phyloP scores from a whole-genome alignment of 345 rosid species.

The Salix caprea region DNA sequence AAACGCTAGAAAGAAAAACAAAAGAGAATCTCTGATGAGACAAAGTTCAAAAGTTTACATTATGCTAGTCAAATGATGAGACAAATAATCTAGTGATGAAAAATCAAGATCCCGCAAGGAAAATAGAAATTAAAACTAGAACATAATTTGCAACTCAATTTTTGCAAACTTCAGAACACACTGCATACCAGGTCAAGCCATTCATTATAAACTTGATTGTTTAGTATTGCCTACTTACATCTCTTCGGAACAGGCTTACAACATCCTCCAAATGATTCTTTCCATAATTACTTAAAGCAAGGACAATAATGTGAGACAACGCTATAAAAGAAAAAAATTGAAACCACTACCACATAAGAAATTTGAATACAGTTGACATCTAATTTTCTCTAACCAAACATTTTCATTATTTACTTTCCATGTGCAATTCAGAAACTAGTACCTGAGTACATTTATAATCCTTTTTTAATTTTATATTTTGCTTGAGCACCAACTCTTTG shows the following conservation, averaged over 20 bases:
- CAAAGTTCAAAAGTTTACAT: neutral
- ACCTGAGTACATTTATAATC: neutral
- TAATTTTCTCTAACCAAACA: neutral
- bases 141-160: neutral
- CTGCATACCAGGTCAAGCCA: neutral
- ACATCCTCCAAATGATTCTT: neutral
- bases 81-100: neutral
- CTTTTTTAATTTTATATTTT: neutral
- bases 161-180: neutral
- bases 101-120: neutral
- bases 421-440: neutral
- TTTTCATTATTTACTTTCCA: neutral
- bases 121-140: neutral
- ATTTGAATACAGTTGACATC: neutral
- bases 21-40: neutral
- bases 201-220: neutral
- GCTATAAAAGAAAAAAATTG: neutral
- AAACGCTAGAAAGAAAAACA: slow-evolving; percentile 45
- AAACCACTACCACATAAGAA: neutral
- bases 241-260: neutral
- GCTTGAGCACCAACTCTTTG: neutral
- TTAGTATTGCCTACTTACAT: neutral
- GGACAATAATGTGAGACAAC: neutral
- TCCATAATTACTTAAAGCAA: neutral
- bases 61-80: neutral